A percentile compares a stretch with the other conserved stretches of the same genome.
Evolutionary conservation across 2,329 filamentous ascomycete genomes (phyloP).

Genomic region (Trichoderma endophyticum): DNA sequence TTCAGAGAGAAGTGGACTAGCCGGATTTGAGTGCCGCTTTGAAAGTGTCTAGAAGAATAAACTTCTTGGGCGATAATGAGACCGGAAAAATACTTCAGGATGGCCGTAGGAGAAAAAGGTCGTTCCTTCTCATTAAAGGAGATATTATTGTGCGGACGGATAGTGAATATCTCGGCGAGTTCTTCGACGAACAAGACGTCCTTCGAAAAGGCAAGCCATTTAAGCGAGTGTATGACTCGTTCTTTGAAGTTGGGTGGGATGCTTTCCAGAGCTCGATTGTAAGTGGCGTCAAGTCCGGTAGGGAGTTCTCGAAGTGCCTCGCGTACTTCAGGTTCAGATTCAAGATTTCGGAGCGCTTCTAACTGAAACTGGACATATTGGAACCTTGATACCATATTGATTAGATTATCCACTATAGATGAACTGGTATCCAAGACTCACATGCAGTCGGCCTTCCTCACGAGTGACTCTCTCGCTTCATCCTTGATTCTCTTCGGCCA

Average conservation of each 20-base stretch:
- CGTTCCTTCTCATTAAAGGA: background rate
- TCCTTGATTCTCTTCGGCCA: background rate
- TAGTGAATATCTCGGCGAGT: background rate
- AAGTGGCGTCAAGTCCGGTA: background rate
- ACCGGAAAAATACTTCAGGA: background rate
- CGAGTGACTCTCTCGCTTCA: background rate
- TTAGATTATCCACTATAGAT: no score
- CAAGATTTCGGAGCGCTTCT: background rate
- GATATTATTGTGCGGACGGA: background rate
- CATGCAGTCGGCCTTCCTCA: background rate
- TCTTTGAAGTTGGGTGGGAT: background rate
- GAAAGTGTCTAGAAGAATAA: no score
- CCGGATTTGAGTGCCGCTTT: background rate
- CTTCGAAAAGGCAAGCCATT: background rate
- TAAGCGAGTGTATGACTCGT: background rate
- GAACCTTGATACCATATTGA: background rate
- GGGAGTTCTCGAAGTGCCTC: background rate
- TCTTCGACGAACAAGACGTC: accelerated
- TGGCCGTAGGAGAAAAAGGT: background rate
- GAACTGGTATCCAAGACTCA: no score
- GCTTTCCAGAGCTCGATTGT: background rate
- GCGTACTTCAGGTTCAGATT: accelerated
- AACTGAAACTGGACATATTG: background rate
- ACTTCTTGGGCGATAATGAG: background rate
- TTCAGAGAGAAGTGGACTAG: background rate